phyloP scores from a whole-genome alignment of 768 basidiomycete species.

The Lactarius evosmus region DNA sequence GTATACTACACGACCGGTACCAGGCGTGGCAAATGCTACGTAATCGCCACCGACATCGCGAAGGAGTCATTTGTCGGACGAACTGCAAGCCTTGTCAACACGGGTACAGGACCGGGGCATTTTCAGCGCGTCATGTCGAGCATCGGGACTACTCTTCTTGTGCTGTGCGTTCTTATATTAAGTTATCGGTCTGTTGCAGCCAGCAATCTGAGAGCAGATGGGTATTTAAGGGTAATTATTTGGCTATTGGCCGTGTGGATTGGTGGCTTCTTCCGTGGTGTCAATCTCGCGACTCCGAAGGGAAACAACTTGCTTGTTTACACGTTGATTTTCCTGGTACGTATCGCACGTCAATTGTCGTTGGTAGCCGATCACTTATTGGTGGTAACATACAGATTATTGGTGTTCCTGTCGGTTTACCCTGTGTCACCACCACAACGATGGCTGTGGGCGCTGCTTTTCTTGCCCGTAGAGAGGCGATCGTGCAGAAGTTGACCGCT shows the following conservation, averaged over 20 bases:
- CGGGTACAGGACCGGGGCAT: slow-evolving; percentile 42
- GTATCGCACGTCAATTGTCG: background rate
- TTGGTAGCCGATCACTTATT: background rate
- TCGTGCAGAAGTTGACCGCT: slow-evolving; percentile 49
- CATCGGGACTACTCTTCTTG: slow-evolving; percentile 44
- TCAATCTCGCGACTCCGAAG: slow-evolving; percentile 40
- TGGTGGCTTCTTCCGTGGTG: slow-evolving; percentile 41
- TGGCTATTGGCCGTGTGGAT: slow-evolving; percentile 46
- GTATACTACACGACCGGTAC: slow-evolving; percentile 41
- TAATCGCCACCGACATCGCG: slow-evolving; percentile 38
- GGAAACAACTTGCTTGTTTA: slow-evolving; percentile 47
- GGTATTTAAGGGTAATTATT: slow-evolving; percentile 35
- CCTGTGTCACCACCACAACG: slow-evolving; percentile 43
- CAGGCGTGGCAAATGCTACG: slow-evolving; percentile 41
- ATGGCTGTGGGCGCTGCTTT: slow-evolving; percentile 47
- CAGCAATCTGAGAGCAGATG: background rate
- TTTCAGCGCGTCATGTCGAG: slow-evolving; percentile 44
- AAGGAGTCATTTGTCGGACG: slow-evolving; percentile 44
- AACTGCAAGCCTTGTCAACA: slow-evolving; percentile 44
- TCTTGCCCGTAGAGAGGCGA: slow-evolving; percentile 42
- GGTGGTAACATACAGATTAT: slow-evolving; percentile 35
- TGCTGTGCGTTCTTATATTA: slow-evolving; percentile 32
- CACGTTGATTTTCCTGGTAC: slow-evolving; percentile 40
- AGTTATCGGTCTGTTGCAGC: background rate
- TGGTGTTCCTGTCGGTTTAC: slow-evolving; percentile 49